Base-by-base conservation (phyloP, 495 filamentous ascomycete species). In the Neurospora sp. region DNA sequence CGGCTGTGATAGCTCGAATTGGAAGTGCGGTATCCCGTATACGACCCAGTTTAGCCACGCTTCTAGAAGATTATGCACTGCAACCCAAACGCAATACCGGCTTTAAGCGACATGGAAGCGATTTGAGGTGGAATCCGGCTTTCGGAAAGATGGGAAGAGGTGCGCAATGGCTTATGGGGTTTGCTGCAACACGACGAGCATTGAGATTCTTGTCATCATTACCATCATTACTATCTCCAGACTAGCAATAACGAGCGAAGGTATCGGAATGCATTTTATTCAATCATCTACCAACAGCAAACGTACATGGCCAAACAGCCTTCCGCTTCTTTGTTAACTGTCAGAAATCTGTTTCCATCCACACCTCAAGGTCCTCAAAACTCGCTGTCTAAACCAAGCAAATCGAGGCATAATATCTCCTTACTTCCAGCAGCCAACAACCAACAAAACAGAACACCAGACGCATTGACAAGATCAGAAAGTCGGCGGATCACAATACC, bases 401-500 rank as follows among this genome's bases (percentile, higher is more conserved):
- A 35, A 35, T 35, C 35, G 4, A 35, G 35, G 35, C 35, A 35
- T 35, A 35, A 35, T 35, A 35, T 35, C 4, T 35, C 35, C 35
- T 35, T 35, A 4, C 35, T 35, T 35, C 35, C 35, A 35, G 41
- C 31, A 41, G 41, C 46, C 27, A 35, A 31, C 27, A 16, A 18
- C 27, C 54, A 31, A 31, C 12, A 31, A 59, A 48, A 20, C 8
- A 48, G 9, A 20, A 35, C 2, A 35, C 35, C 35, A 5, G 35
- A 35, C 35, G 3, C 3, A 35, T 3, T 2, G 3, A 35, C 35
- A 35, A 35, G 3, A 35, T 54, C 20, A 54, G 4, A 54, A 54
- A 54, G 20, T 7, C 18, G 42, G n/a, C 27, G 76, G 75, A 31
- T 82, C 80, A 41, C 80, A 82, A n/a, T 76, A 72, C 3, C 80